Conservation (phyloP, 2,329 filamentous ascomycete genomes). For the Exophiala viscosa region DNA sequence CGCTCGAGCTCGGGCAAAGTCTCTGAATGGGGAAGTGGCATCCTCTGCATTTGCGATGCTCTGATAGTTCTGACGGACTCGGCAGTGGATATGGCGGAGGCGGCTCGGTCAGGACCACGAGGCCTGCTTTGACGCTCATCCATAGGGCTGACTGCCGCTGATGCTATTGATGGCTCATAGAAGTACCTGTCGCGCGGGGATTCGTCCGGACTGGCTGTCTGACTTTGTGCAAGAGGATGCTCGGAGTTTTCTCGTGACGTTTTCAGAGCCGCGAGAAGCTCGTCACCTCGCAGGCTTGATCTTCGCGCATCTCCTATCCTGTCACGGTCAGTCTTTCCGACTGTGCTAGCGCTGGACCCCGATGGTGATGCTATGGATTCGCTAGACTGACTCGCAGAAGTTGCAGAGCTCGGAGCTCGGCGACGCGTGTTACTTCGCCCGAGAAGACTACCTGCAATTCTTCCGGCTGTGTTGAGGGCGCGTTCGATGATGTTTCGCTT, state of each 20-base stretch:
- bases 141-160: constrained; percentile 21
- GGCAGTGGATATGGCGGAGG: constrained; percentile 44
- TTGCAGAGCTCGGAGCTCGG: constrained; percentile 54
- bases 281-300: constrained; percentile 57
- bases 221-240: constrained; percentile 72
- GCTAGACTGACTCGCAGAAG: constrained; percentile 50
- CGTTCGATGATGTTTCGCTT: constrained; percentile 84
- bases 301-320: constrained; percentile 38
- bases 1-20: constrained; percentile 9
- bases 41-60: constrained; percentile 32
- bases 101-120: constrained; percentile 37
- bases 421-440: constrained; percentile 36
- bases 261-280: constrained; percentile 52
- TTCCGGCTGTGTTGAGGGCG: constrained; percentile 45
- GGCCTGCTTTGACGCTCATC: constrained; percentile 34
- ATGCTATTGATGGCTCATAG: constrained; percentile 13
- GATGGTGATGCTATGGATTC: constrained; percentile 54
- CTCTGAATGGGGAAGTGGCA: constrained; percentile 8
- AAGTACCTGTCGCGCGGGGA: constrained; percentile 39
- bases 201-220: constrained; percentile 65
- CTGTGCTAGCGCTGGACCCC: constrained; percentile 53
- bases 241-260: constrained; percentile 53
- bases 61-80: constrained; percentile 46
- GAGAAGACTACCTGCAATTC: constrained; percentile 70
- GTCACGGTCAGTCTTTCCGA: constrained; percentile 51